These are phyloP conservation scores for Penicillium desertorum DNA, from an alignment of 495 filamentous ascomycete genomes.

Conservation along the genomic window DNA sequence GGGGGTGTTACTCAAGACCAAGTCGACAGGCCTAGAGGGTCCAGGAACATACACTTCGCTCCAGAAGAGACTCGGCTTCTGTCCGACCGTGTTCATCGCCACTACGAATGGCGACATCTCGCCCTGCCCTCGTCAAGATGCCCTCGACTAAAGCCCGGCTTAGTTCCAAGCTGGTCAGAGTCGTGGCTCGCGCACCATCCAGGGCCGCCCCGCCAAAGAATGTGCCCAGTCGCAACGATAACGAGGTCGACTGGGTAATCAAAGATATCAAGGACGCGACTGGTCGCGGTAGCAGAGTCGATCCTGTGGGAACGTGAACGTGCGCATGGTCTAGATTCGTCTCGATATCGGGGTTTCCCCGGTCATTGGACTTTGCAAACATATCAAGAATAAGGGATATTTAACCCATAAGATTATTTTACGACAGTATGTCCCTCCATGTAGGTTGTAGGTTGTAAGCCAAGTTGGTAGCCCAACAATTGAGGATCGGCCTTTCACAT, in stretches of 20 bases:
- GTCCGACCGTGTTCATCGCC: constrained; percentile 54
- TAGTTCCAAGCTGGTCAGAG: constrained; percentile 68
- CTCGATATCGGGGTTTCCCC: constrained; percentile 2
- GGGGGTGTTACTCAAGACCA: constrained; percentile 11
- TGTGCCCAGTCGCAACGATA: constrained; percentile 69
- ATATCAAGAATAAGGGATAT: constrained; percentile 14
- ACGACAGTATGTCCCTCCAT: background rate
- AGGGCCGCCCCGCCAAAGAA: constrained; percentile 64
- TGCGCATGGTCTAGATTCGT: constrained; percentile 7
- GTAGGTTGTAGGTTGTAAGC: background rate
- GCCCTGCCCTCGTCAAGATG: constrained; percentile 65
- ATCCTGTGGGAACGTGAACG: constrained; percentile 32
- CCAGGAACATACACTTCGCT: constrained; percentile 50
- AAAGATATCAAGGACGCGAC: constrained; percentile 70
- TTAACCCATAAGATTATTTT: constrained; percentile 7
- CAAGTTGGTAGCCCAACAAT: background rate
- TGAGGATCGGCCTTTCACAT: constrained; percentile 17
- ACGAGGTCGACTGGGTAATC: constrained; percentile 64
- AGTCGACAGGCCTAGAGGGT: background rate
- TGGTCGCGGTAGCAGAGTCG: constrained; percentile 64
- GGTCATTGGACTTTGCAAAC: constrained; percentile 18
- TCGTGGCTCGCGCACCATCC: constrained; percentile 64
- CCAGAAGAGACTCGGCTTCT: constrained; percentile 63
- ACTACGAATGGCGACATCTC: constrained; percentile 58
- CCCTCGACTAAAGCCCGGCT: constrained; percentile 65